Percentiles rank a stretch among this genome's conserved stretches.
These are phyloP conservation scores for Eucommia ulmoides DNA, from an alignment of 257 asterid genomes.

Conservation along the genomic window DNA sequence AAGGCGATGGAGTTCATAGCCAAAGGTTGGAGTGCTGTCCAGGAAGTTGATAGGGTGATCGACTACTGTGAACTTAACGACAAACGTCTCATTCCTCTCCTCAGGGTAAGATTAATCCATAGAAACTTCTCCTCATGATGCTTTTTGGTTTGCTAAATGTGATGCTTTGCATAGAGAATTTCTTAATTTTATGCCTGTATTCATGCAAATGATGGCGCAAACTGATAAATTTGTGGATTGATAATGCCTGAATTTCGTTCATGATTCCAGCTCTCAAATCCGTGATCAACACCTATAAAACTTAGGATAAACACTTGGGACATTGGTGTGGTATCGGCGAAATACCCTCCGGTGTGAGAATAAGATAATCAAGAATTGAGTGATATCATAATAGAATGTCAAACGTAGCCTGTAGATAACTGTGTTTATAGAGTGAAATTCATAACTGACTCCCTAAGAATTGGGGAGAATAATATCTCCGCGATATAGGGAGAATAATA, in stretches of 20 bases:
- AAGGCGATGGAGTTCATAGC: constrained; percentile 81
- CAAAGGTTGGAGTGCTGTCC: constrained; percentile 73
- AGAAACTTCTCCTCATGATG: background rate
- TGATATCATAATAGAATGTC: too few species aligned
- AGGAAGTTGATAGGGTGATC: constrained; percentile 91
- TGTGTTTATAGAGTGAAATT: too few species aligned
- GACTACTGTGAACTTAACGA: constrained; percentile 76
- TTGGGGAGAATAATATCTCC: too few species aligned
- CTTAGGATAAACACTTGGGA: too few species aligned
- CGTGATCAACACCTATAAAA: background rate
- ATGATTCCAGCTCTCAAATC: background rate
- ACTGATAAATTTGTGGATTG: background rate
- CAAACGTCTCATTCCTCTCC: constrained; percentile 69
- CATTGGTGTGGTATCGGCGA: too few species aligned
- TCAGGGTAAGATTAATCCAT: constrained; percentile 37
- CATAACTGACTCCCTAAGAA: too few species aligned
- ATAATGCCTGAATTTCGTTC: background rate
- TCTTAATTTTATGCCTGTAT: background rate
- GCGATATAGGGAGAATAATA: too few species aligned
- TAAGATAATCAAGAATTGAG: too few species aligned
- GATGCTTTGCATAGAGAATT: too few species aligned
- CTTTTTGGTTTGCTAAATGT: background rate
- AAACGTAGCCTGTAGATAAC: too few species aligned
- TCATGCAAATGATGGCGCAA: background rate
- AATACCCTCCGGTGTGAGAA: too few species aligned